These are phyloP conservation scores for Coemansia guatemalensis DNA, from an alignment of 192 early-diverging fungal species.

Conservation along the genomic window DNA sequence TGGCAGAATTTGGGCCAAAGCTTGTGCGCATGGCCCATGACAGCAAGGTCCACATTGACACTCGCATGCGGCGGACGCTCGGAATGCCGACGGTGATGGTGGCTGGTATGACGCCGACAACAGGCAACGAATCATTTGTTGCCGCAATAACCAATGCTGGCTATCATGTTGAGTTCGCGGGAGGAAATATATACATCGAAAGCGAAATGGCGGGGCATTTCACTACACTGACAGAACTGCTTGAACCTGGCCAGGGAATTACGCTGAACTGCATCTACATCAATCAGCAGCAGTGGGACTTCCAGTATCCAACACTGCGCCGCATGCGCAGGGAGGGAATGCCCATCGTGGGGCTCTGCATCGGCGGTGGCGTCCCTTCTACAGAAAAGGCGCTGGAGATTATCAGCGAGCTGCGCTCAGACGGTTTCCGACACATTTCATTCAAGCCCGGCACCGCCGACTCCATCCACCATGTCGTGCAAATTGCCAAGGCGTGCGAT, in stretches of 20 bases:
- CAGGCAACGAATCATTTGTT: conserved; percentile 76
- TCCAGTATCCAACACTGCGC: conserved; percentile 67
- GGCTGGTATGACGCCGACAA: conserved; percentile 92
- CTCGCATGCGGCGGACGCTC: too few species aligned
- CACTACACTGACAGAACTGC: conserved; percentile 67
- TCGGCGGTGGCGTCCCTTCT: too few species aligned
- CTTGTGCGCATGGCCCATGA: conserved; percentile 63
- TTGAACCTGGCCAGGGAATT: conserved; percentile 78
- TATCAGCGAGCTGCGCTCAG: too few species aligned
- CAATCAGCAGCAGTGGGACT: too few species aligned
- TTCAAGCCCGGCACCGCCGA: conserved; percentile 81
- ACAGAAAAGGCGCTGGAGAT: conserved; percentile 80
- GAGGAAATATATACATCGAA: conserved; percentile 84
- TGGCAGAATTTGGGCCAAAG: conserved; percentile 77
- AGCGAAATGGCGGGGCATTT: conserved; percentile 67
- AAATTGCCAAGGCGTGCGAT: too few species aligned
- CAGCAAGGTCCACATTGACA: too few species aligned
- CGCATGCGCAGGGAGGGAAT: conserved; percentile 78
- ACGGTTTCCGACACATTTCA: too few species aligned
- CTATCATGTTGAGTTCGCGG: conserved; percentile 86
- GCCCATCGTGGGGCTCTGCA: conserved; percentile 90
- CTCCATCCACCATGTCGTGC: too few species aligned
- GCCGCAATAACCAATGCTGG: too few species aligned
- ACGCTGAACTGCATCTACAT: too few species aligned
- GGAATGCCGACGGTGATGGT: too few species aligned